Evolutionary conservation across 495 filamentous ascomycete genomes (phyloP).

Genomic region (Penicillium steckii): DNA sequence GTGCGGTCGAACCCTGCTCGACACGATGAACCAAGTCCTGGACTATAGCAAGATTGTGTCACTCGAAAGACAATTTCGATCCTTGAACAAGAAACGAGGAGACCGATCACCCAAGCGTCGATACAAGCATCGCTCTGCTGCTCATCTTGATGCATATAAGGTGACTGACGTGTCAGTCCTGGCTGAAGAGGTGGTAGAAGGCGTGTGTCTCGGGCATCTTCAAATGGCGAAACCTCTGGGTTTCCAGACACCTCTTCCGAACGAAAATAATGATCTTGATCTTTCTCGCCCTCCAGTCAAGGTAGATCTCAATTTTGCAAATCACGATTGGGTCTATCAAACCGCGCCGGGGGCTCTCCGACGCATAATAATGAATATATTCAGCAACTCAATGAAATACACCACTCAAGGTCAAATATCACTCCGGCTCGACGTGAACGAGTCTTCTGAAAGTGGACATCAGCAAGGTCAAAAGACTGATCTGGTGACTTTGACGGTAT

Average conservation of each 20-base stretch:
- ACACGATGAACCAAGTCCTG: conserved; percentile 73
- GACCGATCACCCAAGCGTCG: conserved; percentile 17
- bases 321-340: conserved; percentile 57
- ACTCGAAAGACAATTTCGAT: conserved; percentile 38
- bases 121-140: conserved; percentile 23
- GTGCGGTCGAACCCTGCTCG: conserved; percentile 70
- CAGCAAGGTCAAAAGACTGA: background rate
- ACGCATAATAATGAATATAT: conserved; percentile 75
- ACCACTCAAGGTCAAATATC: conserved; percentile 63
- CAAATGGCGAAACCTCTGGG: conserved; percentile 20
- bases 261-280: background rate
- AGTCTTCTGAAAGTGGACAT: background rate
- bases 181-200: conserved; percentile 48
- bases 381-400: conserved; percentile 80
- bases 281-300: conserved; percentile 35
- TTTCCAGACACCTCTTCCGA: background rate
- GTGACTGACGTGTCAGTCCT: conserved; percentile 34
- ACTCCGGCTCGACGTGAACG: conserved; percentile 51
- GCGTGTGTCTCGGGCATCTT: conserved; percentile 47
- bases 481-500: conserved; percentile 5
- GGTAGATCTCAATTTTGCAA: conserved; percentile 63
- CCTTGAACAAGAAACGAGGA: conserved; percentile 27
- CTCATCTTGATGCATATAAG: conserved; percentile 40
- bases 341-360: conserved; percentile 68
- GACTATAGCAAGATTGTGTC: conserved; percentile 68